Base-by-base conservation (phyloP, 2,329 filamentous ascomycete species). In the Hansfordia pulvinata region DNA sequence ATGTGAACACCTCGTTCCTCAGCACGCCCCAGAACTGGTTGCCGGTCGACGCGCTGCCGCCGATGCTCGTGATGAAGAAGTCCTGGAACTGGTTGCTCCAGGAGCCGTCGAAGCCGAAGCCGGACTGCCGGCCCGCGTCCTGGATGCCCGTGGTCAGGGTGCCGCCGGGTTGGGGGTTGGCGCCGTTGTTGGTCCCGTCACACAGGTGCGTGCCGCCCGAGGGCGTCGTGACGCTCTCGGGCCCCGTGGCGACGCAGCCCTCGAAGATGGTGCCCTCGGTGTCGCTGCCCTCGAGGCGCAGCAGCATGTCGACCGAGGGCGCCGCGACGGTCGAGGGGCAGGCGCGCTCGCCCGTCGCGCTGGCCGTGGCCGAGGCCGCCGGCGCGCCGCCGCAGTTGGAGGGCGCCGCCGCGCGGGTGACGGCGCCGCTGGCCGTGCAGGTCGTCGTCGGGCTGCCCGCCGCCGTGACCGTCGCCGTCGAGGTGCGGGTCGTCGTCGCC, bases 41-140 rank as follows among this genome's bases (percentile, higher is more conserved):
- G 23, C 8, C n/a, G 8, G 21, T 23, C 21, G 14, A 14, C 4
- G 21, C 10, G 8, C 12, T 13, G 11, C 8, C 12, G 21, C 21
- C 13, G 21, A 23, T 23, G 21, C 21, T 12, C 5, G 7, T 10
- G 23, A 24, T 24, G 23, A 24, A 17, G 23, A 24, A 17, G 23
- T 17, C 23, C 14, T 17, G 8, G 23, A 24, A 24, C 14, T 17
- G 13, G 23, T 8, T 17, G 23, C 15, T 24, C 6, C n/a, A 23
- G 21, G 21, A 15, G 21, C 21, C 21, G 21, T 23, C 21, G n/a
- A 23, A 23, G 21, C 17, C 21, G 21, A 23, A 23, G 21, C 21
- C 21, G 8, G 14, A 8, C 10, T 13, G 4, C 5, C 8, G 8
- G 8, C 10, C 12, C 12, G 10, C 21, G 10, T 12, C 10, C 6